Evolutionary conservation across 2,329 filamentous ascomycete genomes (phyloP).

Genomic region (Nothopassalora personata): DNA sequence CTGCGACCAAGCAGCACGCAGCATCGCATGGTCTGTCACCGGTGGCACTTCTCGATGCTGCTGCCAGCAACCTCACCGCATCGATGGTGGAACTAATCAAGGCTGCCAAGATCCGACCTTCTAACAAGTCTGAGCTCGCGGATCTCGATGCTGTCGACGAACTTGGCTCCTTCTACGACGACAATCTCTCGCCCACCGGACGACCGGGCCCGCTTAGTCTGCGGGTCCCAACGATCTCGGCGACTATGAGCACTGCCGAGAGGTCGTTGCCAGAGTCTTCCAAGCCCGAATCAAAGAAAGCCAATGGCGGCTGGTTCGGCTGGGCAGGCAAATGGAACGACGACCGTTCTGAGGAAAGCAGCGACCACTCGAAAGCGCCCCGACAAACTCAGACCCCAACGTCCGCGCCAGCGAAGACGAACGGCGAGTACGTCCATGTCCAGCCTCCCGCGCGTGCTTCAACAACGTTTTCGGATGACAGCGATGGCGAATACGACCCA

Average conservation of each 20-base stretch:
- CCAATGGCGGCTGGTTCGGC: conserved; percentile 21
- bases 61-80: conserved; percentile 81
- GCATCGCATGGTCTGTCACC: conserved; percentile 78
- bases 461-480: conserved; percentile 7
- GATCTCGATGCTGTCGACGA: conserved; percentile 22
- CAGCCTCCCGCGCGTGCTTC: background rate
- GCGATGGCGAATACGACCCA: conserved; percentile 21
- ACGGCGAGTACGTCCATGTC: conserved; percentile 11
- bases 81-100: conserved; percentile 82
- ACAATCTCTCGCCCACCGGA: conserved; percentile 9
- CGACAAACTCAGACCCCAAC: conserved; percentile 1
- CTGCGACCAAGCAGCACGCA: conserved; percentile 86
- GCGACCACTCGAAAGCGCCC: background rate
- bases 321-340: conserved; percentile 23
- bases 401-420: conserved; percentile 3
- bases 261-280: background rate
- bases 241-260: background rate
- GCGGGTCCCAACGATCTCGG: conserved; percentile 8
- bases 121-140: conserved; percentile 19
- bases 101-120: conserved; percentile 67
- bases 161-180: conserved; percentile 23
- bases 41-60: conserved; percentile 88
- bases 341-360: conserved; percentile 6
- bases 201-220: conserved; percentile 6
- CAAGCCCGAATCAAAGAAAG: conserved; percentile 9